Conservation (phyloP, 805 yeast genomes). For the Kazachstania psychrophila region DNA sequence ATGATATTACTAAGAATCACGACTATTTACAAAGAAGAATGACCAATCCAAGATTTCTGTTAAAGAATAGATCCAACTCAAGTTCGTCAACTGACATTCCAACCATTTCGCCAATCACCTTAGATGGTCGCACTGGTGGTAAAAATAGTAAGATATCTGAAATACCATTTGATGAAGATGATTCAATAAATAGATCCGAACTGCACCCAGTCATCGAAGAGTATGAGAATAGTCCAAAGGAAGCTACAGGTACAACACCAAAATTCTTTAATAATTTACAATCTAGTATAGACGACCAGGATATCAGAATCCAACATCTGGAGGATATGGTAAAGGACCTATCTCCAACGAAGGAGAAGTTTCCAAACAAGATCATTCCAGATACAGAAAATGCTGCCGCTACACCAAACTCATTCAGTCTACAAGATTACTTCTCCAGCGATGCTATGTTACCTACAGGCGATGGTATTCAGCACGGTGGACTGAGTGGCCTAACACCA, state of each 20-base stretch:
- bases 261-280: conserved; percentile 17
- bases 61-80: conserved; percentile 21
- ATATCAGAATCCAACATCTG: conserved; percentile 25
- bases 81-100: conserved; percentile 2
- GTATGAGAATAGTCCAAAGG: background rate
- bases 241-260: conserved; percentile 3
- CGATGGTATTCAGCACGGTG: background rate
- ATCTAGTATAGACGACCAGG: conserved; percentile 26
- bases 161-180: conserved; percentile 19
- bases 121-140: no score
- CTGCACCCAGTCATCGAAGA: background rate
- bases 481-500: conserved; percentile 3
- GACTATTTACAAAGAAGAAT: background rate
- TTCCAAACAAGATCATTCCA: no score
- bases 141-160: conserved; percentile 16
- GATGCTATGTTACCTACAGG: background rate
- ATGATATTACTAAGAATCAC: conserved; percentile 1
- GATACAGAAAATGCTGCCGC: background rate
- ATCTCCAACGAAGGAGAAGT: conserved; percentile 4
- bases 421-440: conserved; percentile 6
- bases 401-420: background rate
- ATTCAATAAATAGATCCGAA: background rate
- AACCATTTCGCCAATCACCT: conserved; percentile 2
- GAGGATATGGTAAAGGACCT: conserved; percentile 21
- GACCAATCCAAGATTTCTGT: conserved; percentile 12